phyloP scores from a whole-genome alignment of 331 rosid species.

The Malus hybrid region DNA sequence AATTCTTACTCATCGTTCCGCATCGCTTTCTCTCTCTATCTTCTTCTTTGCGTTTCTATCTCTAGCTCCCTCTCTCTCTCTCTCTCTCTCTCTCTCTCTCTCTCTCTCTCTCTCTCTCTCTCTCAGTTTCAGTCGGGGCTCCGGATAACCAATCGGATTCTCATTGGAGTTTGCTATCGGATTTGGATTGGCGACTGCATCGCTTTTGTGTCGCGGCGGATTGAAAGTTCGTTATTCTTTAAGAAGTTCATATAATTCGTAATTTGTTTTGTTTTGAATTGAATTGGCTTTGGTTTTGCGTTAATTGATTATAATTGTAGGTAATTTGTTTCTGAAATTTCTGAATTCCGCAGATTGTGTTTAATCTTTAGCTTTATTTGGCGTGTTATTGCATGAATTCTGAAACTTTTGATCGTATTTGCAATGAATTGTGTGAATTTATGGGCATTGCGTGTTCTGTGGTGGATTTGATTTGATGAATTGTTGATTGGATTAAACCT shows the following conservation, averaged over 20 bases:
- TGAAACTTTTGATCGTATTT: background rate
- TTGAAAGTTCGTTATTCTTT: slow-evolving; percentile 16
- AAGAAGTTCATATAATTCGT: background rate
- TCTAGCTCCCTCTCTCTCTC: background rate
- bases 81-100: too few relatives aligned
- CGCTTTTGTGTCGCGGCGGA: background rate
- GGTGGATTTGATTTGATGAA: background rate
- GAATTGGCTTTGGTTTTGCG: background rate
- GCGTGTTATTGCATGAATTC: background rate
- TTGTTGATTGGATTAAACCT: background rate
- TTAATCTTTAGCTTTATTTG: background rate
- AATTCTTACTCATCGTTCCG: too few relatives aligned
- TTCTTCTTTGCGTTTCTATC: background rate
- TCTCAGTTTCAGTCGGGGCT: background rate
- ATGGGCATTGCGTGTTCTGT: background rate
- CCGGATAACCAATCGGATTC: background rate
- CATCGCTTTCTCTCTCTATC: background rate
- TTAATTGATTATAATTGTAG: background rate
- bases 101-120: background rate
- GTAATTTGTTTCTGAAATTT: background rate
- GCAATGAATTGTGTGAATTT: background rate
- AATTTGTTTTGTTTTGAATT: background rate
- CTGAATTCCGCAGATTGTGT: background rate
- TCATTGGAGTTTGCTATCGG: background rate
- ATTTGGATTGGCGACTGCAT: slow-evolving; percentile 1